Conservation (phyloP, 2,329 filamentous ascomycete genomes). For the Colletotrichum somersetense region DNA sequence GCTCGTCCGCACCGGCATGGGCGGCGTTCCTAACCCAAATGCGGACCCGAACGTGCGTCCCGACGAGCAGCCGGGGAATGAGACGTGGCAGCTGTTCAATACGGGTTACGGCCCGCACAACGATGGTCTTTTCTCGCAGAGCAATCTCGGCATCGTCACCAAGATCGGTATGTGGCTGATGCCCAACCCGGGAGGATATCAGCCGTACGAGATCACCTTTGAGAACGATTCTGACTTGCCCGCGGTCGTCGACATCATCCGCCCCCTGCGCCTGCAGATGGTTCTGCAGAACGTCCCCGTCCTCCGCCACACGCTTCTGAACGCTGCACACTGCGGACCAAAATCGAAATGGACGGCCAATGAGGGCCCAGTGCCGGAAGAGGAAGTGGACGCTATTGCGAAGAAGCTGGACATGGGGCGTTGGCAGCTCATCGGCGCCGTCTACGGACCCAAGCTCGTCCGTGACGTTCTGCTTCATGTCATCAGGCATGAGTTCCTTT, state of each 20-base stretch:
- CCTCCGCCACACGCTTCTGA: constrained; percentile 58
- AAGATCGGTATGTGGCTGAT: constrained; percentile 67
- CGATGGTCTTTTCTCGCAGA: constrained; percentile 62
- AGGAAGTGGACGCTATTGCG: constrained; percentile 56
- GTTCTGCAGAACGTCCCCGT: constrained; percentile 63
- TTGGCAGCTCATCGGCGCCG: constrained; percentile 62
- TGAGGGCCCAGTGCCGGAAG: constrained; percentile 52
- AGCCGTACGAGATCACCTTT: constrained; percentile 46
- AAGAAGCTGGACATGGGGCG: constrained; percentile 56
- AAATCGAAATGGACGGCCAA: constrained; percentile 48
- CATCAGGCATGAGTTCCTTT: constrained; percentile 52
- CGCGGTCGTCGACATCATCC: constrained; percentile 51
- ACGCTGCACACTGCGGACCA: constrained; percentile 53
- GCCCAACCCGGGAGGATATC: constrained; percentile 63
- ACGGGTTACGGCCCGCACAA: constrained; percentile 56
- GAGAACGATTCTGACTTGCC: constrained; percentile 46
- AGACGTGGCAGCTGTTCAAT: constrained; percentile 58
- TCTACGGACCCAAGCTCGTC: constrained; percentile 51
- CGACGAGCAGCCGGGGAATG: constrained; percentile 50
- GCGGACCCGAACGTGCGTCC: constrained; percentile 28
- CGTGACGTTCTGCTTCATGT: constrained; percentile 50
- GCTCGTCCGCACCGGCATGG: constrained; percentile 57
- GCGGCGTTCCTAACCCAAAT: constrained; percentile 44
- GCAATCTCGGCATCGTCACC: constrained; percentile 64
- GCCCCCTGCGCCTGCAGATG: constrained; percentile 54